These are phyloP conservation scores for Malus domestica DNA, from an alignment of 306 rosid genomes.

Conservation along the genomic window DNA sequence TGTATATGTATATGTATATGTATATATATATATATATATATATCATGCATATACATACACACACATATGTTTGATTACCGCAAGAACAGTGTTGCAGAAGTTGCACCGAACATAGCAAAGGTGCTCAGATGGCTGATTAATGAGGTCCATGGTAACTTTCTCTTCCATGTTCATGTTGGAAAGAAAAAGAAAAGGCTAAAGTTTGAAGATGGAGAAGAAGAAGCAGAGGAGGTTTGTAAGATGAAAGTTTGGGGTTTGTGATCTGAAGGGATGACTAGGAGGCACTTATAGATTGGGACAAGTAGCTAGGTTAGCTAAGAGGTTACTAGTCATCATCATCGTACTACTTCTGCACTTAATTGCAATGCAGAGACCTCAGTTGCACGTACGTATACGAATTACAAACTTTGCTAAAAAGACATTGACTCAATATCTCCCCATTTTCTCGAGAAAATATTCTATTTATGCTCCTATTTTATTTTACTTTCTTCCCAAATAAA, in stretches of 20 bases:
- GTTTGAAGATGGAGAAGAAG: not conserved
- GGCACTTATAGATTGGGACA: not conserved
- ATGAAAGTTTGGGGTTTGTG: conserved; percentile 30
- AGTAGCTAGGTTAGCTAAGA: not conserved
- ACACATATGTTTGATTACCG: conserved; percentile 37
- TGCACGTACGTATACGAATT: conserved; percentile 18
- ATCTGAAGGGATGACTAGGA: not conserved
- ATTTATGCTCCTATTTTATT: no score
- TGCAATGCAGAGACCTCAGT: conserved; percentile 26
- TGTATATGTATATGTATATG: not conserved
- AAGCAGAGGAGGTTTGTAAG: not conserved
- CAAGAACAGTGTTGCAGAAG: conserved; percentile 94
- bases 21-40: not conserved
- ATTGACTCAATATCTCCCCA: conserved; percentile 5
- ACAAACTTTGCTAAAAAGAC: conserved; percentile 7
- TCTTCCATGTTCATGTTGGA: conserved; percentile 59
- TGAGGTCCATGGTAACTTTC: conserved; percentile 61
- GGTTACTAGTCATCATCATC: not conserved
- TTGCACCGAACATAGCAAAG: conserved; percentile 96
- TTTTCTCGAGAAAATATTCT: not conserved
- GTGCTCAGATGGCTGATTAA: conserved; percentile 63
- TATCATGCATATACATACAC: not conserved
- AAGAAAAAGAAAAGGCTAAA: not conserved
- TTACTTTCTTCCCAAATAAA: not conserved
- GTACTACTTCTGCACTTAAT: conserved; percentile 15